Base-by-base conservation (phyloP, 1,284 basidiomycete species). In the Apiotrichum akiyoshidainum region DNA sequence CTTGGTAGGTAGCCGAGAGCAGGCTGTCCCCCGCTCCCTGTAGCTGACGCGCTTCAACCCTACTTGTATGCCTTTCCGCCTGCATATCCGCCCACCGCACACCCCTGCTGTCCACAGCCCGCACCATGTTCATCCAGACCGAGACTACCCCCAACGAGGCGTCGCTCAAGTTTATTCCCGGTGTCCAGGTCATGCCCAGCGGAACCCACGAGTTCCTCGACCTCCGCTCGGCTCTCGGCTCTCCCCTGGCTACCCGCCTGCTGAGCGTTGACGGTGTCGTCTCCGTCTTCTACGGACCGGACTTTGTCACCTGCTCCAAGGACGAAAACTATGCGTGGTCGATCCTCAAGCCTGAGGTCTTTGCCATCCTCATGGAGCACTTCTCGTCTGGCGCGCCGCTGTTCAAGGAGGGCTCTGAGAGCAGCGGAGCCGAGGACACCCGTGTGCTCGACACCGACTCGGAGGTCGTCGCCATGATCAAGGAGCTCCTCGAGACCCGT, bases 401-500 rank as follows among this genome's bases (percentile, higher is more conserved):
- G 11, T 99, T 99, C 81, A 85, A 88, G 59, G 78, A 78, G 37
- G 74, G 71, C 14, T 86, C 85, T 50, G 83, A 86, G 53, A 87
- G 87, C 75, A 88, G 90, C 50, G 88, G 88, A 52, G 90, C 92
- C 5, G 90, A 93, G 76, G 96, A 99, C 77, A 98, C 94, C n/a
- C 83, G 85, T 57, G 96, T 99, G 65, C 81, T 98, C 41, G 95
- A 98, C 69, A 91, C 89, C 1, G 95, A 99, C 75, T 89, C 89
- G n/a, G 95, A 99, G 75, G 90, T 92, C 1, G 92, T 99, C 4
- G 96, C 92, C 14, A 99, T 99, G 95, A 94, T 99, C 72, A 99
- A 99, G 79, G 95, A 99, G 78, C 76, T 99, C 51, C 80, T 99
- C 57, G 95, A 98, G 74, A 98, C 95, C 0, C 82, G 95, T 8